Percentiles rank a stretch among this genome's conserved stretches.
phyloP scores from a whole-genome alignment of 345 rosid genomes.

The Isatis tinctoria region DNA sequence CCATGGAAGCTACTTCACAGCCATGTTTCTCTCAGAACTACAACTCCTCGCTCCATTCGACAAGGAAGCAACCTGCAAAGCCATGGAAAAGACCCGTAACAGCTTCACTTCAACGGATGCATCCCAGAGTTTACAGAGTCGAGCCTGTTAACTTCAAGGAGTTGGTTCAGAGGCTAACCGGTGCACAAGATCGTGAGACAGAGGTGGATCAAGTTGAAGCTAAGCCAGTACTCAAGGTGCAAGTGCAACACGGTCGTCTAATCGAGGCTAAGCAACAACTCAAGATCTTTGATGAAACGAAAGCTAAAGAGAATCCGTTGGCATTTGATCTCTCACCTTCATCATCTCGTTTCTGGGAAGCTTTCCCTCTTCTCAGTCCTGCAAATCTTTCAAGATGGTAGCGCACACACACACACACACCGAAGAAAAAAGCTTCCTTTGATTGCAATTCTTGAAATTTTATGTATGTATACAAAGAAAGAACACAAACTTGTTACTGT shows the following conservation, averaged over 20 bases:
- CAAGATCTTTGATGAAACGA: neutral
- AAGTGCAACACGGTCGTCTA: neutral
- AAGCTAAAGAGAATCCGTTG: conserved; percentile 25
- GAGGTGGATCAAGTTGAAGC: neutral
- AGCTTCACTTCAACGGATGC: conserved; percentile 52
- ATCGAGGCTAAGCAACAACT: neutral
- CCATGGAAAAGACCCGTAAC: conserved; percentile 64
- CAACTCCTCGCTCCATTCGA: conserved; percentile 28
- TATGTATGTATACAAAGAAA: neutral
- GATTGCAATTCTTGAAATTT: neutral
- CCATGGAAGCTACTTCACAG: conserved; percentile 34
- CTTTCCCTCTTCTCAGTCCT: conserved; percentile 55
- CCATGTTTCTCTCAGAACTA: conserved; percentile 11
- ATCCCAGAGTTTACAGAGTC: conserved; percentile 66
- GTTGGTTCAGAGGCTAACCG: conserved; percentile 82
- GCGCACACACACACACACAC: conserved; percentile 12
- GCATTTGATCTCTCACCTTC: conserved; percentile 50
- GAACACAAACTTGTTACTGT: conserved; percentile 2
- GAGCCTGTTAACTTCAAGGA: conserved; percentile 73
- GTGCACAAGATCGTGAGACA: conserved; percentile 33
- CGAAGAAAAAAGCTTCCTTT: conserved; percentile 9
- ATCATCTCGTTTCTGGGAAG: conserved; percentile 41
- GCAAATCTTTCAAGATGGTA: conserved; percentile 56
- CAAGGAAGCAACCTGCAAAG: conserved; percentile 45
- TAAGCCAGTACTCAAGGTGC: neutral